Evolutionary conservation across 2,329 filamentous ascomycete genomes (phyloP), one percentile per base, ranked within the genome.

Genomic region (Trichoderma breve): DNA sequence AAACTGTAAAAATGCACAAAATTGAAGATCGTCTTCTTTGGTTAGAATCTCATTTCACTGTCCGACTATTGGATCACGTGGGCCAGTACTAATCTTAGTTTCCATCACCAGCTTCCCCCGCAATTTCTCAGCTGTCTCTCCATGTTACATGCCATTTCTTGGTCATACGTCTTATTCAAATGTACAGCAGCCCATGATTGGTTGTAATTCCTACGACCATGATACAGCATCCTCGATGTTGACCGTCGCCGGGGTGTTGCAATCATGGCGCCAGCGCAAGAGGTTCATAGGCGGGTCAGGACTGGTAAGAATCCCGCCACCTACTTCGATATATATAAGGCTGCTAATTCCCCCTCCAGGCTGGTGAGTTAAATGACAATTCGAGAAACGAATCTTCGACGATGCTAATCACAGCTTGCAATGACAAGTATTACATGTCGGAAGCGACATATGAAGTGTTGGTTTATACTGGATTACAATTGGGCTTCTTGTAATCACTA

Each of bases 361-460:
- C 61, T 64, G 61, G 61, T 64, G 1, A 64, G 61, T 14, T 21
- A 21, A 51, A 6, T 43, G 60, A 24, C 11, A 28, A 7, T 28
- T 3, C 4, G 24, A 21, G 9, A n/a, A 15, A 15, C 7, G 2
- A 5, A 2, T 15, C 4, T 30, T 30, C 15, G 0, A 21, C 15
- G 3, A 47, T 30, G 15, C 61, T 64, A 32, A 64, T 51, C 1
- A 28, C 6, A 30, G 26, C 0, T 43, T 34, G 18, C 0, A 8
- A 3, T 12, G 34, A 32, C 24, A 63, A 64, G 61, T 24, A 64
- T 47, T 28, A 64, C 61, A 32, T 64, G 61, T 32, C 36, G 61
- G 36, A 64, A 64, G 61, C 61, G 61, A 9, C 61, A 64, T 64
- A 64, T 64, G 61, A 64, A 64, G 30, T 64, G 61, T 64, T 8